A percentile compares a stretch with the other conserved stretches of the same genome.
Evolutionary conservation across 2,329 filamentous ascomycete species (phyloP).

Genomic region (Nothopassalora personata): DNA sequence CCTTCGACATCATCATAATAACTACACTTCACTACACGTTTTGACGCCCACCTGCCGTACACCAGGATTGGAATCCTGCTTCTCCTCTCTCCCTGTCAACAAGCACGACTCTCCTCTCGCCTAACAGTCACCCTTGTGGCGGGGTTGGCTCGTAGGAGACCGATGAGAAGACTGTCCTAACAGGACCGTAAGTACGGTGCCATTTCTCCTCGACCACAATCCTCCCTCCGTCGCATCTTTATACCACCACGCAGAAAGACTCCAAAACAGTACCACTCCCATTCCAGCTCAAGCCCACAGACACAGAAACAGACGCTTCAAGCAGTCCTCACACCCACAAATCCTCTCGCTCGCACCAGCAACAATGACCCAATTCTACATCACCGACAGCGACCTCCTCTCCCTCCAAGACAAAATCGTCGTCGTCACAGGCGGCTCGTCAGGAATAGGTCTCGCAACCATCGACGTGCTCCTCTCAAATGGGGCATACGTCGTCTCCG

Average conservation of each 20-base stretch:
- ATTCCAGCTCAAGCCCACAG: too few relatives aligned
- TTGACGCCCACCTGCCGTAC: too few relatives aligned
- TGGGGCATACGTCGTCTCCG: conserved; percentile 52
- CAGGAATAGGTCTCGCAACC: conserved; percentile 57
- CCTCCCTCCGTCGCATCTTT: too few relatives aligned
- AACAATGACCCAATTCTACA: conserved; percentile 25
- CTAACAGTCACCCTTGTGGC: not conserved
- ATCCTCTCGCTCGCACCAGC: too few relatives aligned
- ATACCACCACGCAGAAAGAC: too few relatives aligned
- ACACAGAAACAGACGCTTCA: too few relatives aligned
- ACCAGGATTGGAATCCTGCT: too few relatives aligned
- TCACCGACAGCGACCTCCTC: conserved; percentile 20
- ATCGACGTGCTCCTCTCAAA: conserved; percentile 47
- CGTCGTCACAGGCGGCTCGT: conserved; percentile 47
- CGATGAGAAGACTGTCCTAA: not conserved
- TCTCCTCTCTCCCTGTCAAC: not conserved
- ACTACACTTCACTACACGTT: too few relatives aligned
- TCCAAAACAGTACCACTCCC: too few relatives aligned
- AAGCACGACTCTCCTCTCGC: not conserved
- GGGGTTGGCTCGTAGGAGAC: not conserved
- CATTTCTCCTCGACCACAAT: too few relatives aligned
- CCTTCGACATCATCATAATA: not conserved
- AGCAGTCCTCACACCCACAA: too few relatives aligned
- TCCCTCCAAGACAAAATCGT: conserved; percentile 23
- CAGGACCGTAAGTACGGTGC: not conserved